Evolutionary conservation across 2,329 filamentous ascomycete genomes (phyloP).

Genomic region (Neopestalotiopsis clavispora): DNA sequence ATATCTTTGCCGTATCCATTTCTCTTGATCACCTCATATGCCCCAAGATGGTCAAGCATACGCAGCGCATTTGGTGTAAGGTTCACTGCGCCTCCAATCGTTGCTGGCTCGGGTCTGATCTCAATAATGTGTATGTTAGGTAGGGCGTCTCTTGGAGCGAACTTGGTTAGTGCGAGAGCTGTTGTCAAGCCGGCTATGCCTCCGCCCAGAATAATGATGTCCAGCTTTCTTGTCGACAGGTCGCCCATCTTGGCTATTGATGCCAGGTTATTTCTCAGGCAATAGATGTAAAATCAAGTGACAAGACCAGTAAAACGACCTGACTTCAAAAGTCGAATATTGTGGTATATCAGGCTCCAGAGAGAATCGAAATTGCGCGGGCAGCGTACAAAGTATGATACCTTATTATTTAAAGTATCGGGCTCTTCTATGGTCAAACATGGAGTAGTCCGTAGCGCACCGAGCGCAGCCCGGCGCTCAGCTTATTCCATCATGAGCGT

Average conservation of each 20-base stretch:
- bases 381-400: background rate
- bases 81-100: constrained; percentile 19
- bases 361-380: background rate
- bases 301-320: background rate
- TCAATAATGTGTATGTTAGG: constrained; percentile 18
- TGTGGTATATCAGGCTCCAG: background rate
- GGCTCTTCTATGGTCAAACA: constrained; percentile 4
- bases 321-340: background rate
- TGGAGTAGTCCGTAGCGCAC: constrained; percentile 12
- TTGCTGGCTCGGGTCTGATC: constrained; percentile 18
- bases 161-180: constrained; percentile 19
- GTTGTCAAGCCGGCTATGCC: constrained; percentile 20
- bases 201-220: constrained; percentile 19
- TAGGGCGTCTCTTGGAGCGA: constrained; percentile 14
- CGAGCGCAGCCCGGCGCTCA: background rate
- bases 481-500: background rate
- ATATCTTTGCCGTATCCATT: constrained; percentile 17
- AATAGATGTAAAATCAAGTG: background rate
- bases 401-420: background rate
- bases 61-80: constrained; percentile 19
- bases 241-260: background rate
- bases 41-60: constrained; percentile 17
- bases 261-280: background rate
- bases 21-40: constrained; percentile 12
- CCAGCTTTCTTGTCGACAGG: constrained; percentile 3